These are phyloP conservation scores for Mortierella sp. DNA, from an alignment of 371 early-diverging fungal genomes.

Conservation along the genomic window DNA sequence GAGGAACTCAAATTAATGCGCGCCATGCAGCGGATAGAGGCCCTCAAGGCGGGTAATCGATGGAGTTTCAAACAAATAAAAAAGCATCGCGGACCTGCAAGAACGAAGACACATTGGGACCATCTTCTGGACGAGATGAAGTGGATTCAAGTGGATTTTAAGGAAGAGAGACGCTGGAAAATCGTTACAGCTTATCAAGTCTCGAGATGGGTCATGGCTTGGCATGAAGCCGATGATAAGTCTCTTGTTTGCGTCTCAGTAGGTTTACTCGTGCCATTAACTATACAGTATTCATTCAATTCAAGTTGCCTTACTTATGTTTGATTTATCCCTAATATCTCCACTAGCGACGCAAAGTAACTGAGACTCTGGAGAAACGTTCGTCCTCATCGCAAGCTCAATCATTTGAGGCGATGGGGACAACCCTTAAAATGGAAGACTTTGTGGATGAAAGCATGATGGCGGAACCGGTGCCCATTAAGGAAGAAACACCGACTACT, in stretches of 20 bases:
- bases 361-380: not conserved
- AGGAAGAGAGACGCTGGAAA: constrained; percentile 90
- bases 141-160: constrained; percentile 90
- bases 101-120: constrained; percentile 93
- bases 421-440: constrained; percentile 41
- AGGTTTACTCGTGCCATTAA: constrained; percentile 14
- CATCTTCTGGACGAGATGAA: constrained; percentile 89
- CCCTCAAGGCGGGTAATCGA: constrained; percentile 77
- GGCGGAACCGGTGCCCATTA: constrained; percentile 10
- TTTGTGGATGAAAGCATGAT: constrained; percentile 48
- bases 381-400: constrained; percentile 8
- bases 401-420: constrained; percentile 23
- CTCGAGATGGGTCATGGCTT: constrained; percentile 83
- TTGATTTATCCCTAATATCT: not conserved
- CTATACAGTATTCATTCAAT: not conserved
- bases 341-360: constrained; percentile 22
- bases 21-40: constrained; percentile 82
- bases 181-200: constrained; percentile 79
- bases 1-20: constrained; percentile 86
- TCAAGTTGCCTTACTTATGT: not conserved
- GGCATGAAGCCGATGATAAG: constrained; percentile 84
- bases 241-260: constrained; percentile 74
- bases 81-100: constrained; percentile 74
- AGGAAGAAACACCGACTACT: constrained; percentile 54
- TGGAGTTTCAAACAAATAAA: constrained; percentile 90